Evolutionary conservation across 2,329 filamentous ascomycete genomes (phyloP).

Genomic region (Diaporthe vaccinii): DNA sequence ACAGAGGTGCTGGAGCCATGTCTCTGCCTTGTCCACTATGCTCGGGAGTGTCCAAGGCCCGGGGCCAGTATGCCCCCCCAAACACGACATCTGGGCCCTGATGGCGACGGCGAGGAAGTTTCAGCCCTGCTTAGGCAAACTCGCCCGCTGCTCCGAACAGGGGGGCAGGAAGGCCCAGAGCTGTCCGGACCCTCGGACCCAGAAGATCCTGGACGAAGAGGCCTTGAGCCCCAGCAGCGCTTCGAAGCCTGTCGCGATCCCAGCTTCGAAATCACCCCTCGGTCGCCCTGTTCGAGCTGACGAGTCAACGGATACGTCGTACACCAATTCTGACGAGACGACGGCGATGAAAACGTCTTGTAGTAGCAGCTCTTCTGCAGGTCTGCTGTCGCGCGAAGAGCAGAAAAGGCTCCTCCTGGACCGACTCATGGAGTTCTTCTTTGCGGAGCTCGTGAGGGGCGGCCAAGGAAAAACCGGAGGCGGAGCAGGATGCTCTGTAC

Average conservation of each 20-base stretch:
- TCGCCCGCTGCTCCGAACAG: background rate
- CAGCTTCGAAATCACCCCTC: background rate
- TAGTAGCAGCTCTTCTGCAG: background rate
- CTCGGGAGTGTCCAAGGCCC: background rate
- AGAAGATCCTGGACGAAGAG: conserved; percentile 12
- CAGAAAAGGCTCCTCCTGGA: conserved; percentile 37
- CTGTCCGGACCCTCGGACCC: conserved; percentile 14
- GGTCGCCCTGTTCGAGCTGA: background rate
- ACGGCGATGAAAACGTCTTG: conserved; percentile 6
- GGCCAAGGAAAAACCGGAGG: background rate
- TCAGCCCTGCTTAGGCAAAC: conserved; percentile 14
- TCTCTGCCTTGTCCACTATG: conserved; percentile 23
- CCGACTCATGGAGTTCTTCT: conserved; percentile 41
- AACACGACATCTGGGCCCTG: conserved; percentile 30
- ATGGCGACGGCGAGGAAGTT: conserved; percentile 33
- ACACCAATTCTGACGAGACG: background rate
- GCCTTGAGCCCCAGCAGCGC: conserved; percentile 28
- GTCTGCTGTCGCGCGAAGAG: conserved; percentile 18
- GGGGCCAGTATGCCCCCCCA: conserved; percentile 5
- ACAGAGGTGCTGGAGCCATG: conserved; percentile 11
- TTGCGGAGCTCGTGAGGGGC: conserved; percentile 17
- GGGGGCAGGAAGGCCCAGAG: conserved; percentile 13
- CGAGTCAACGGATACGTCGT: conserved; percentile 24
- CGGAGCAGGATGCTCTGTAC: background rate
- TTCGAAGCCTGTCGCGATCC: conserved; percentile 19